Conservation (phyloP, 345 rosid species). For the Adansonia digitata region DNA sequence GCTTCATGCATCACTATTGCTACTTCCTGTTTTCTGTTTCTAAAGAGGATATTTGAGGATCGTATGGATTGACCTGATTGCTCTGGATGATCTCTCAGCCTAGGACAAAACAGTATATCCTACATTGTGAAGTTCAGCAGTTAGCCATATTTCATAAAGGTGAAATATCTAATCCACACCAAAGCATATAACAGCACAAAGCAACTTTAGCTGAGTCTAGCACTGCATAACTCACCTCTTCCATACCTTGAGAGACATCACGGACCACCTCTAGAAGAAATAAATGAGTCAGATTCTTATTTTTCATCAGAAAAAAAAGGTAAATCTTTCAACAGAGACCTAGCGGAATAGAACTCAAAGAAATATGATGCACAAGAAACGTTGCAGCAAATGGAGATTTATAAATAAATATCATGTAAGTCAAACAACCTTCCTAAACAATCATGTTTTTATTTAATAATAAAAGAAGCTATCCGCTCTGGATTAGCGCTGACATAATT, state of each 20-base stretch:
- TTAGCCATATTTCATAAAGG: conserved; percentile 7
- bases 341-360: neutral
- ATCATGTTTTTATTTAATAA: neutral
- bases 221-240: conserved; percentile 46
- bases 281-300: conserved; percentile 9
- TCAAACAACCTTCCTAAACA: neutral
- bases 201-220: neutral
- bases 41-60: conserved; percentile 1
- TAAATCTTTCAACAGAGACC: neutral
- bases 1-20: neutral
- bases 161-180: neutral
- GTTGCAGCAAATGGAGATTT: neutral
- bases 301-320: too few relatives aligned
- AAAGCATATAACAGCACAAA: neutral
- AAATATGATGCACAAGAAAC: neutral
- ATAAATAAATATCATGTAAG: too few relatives aligned
- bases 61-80: conserved; percentile 62
- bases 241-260: conserved; percentile 52
- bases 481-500: neutral
- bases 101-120: conserved; percentile 68
- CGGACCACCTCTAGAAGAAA: conserved; percentile 48
- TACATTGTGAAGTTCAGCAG: conserved; percentile 29
- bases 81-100: conserved; percentile 46
- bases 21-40: neutral
- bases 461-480: neutral